A percentile compares a stretch with the other conserved stretches of the same genome.
phyloP scores from a whole-genome alignment of 305 asterid species.

The Solanum hybrid region DNA sequence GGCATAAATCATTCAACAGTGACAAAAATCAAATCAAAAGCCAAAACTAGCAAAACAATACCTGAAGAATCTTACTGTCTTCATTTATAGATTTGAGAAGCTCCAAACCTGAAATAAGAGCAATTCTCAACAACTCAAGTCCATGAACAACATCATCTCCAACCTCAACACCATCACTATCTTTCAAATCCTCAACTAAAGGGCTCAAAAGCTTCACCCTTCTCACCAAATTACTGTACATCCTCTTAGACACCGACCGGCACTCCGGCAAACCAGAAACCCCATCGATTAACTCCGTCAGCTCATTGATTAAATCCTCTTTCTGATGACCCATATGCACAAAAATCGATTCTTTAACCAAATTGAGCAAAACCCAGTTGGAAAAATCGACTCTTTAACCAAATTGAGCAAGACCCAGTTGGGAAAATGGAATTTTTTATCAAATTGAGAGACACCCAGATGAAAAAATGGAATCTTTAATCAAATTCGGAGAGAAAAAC shows the following conservation, averaged over 20 bases:
- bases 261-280: constrained; percentile 75
- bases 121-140: constrained; percentile 37
- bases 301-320: constrained; percentile 42
- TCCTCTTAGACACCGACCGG: constrained; percentile 51
- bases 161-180: constrained; percentile 35
- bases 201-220: constrained; percentile 87
- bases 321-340: constrained; percentile 28
- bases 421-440: not conserved
- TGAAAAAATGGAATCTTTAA: not conserved
- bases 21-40: not conserved
- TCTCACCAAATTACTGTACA: constrained; percentile 64
- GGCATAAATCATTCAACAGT: not conserved
- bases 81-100: constrained; percentile 65
- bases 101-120: constrained; percentile 55
- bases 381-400: not conserved
- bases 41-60: constrained; percentile 8
- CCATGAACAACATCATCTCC: constrained; percentile 53
- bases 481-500: not conserved
- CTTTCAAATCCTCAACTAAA: constrained; percentile 72
- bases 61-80: constrained; percentile 87
- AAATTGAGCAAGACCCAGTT: not conserved
- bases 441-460: not conserved
- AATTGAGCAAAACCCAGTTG: not conserved
- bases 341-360: constrained; percentile 2
- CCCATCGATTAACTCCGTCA: constrained; percentile 40